Percentiles rank a stretch among this genome's conserved stretches.
These are phyloP conservation scores for Boletus edulis DNA, from an alignment of 768 basidiomycete species.

Conservation along the genomic window DNA sequence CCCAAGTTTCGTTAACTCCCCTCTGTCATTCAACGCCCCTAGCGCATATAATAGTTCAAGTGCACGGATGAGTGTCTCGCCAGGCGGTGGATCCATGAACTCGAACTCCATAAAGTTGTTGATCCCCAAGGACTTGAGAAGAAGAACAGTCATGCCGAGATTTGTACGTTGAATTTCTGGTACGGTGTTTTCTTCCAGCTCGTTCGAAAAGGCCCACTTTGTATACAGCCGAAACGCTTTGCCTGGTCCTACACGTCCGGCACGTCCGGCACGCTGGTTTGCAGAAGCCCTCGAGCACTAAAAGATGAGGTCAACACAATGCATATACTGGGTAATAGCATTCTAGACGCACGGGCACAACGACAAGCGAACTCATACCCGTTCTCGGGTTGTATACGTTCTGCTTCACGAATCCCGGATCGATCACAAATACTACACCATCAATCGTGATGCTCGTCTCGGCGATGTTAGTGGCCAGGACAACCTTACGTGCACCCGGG, in stretches of 20 bases:
- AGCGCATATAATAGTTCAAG: conserved; percentile 93
- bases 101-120: conserved; percentile 98
- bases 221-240: conserved; percentile 99
- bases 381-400: conserved; percentile 98
- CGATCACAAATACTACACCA: conserved; percentile 98
- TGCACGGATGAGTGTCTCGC: conserved; percentile 95
- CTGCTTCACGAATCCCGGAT: conserved; percentile 99
- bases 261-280: conserved; percentile 94
- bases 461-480: conserved; percentile 98
- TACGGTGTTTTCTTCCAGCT: conserved; percentile 94
- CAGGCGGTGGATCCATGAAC: conserved; percentile 97
- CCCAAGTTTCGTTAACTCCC: conserved; percentile 96
- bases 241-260: conserved; percentile 96
- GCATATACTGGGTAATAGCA: neutral
- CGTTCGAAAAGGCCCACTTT: conserved; percentile 96
- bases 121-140: conserved; percentile 96
- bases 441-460: conserved; percentile 99
- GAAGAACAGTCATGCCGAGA: conserved; percentile 89
- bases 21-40: conserved; percentile 93
- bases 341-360: conserved; percentile 78
- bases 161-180: conserved; percentile 99
- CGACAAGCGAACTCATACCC: conserved; percentile 95
- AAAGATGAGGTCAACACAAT: neutral
- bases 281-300: conserved; percentile 97
- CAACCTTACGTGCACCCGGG: conserved; percentile 93